Conservation (phyloP, 768 basidiomycete genomes). For the Termitomyces sp. region DNA sequence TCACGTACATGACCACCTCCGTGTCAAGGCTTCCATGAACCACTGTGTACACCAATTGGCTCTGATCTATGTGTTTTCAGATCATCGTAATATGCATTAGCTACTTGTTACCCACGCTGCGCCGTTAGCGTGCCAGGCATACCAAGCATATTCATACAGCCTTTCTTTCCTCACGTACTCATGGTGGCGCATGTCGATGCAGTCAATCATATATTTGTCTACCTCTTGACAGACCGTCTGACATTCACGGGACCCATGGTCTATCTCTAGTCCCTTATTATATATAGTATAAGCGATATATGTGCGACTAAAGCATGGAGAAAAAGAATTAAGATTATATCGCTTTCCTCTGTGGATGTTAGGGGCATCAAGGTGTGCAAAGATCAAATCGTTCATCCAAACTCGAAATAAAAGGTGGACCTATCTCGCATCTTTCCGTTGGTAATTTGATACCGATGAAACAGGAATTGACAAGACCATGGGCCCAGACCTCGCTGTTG, state of each 20-base stretch:
- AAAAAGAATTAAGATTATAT: neutral
- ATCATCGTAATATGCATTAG: neutral
- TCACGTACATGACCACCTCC: neutral
- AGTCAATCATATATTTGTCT: neutral
- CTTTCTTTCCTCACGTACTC: neutral
- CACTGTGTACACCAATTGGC: neutral
- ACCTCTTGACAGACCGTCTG: neutral
- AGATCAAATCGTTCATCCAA: neutral
- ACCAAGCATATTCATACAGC: too few species aligned
- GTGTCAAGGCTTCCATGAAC: neutral
- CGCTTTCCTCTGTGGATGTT: neutral
- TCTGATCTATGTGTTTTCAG: neutral
- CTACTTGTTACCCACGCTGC: too few species aligned
- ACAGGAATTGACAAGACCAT: neutral
- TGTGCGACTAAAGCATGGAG: neutral
- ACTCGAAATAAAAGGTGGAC: neutral
- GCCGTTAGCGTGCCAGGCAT: neutral
- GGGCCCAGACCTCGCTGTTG: too few species aligned
- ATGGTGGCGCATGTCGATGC: constrained; percentile 4
- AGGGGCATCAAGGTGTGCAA: too few species aligned
- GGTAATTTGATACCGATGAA: neutral
- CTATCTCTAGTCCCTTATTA: neutral
- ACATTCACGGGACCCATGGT: neutral
- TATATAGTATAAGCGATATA: neutral
- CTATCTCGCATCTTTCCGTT: constrained; percentile 7